Base-by-base conservation (phyloP, 2,329 filamentous ascomycete genomes). In the Epichloe baconii region DNA sequence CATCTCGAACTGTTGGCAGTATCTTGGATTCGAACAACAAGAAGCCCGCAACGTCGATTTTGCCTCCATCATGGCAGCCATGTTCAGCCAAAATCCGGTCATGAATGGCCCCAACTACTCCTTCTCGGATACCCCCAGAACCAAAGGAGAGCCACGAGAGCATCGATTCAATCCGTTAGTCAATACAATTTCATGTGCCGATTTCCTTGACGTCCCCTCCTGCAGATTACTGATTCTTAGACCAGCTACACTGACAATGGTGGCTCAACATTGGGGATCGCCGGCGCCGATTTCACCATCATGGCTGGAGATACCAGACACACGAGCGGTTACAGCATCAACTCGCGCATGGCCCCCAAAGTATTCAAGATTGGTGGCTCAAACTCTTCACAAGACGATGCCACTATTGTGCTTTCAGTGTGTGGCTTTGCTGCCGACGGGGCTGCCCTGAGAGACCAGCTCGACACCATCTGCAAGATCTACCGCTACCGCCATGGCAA, bases 401-500 rank as follows among this genome's bases (percentile, higher is more conserved):
- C 88, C 49, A 86, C 82, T 50, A 86, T 98, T 62, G 80, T 97
- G 15, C 79, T 98, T 47, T 94, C 90, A 2, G 91, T 98, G 0
- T 91, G 95, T 43, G 93, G 93, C 45, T 98, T 96, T 66, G 88
- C 90, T 14, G 93, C 93, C 56, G 93, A 98, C 68, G 93, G 93
- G 54, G 83, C 90, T 62, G 91, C 93, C 37, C 77, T 98, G 60
- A 91, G 93, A 71, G 91, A 97, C 72, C 86, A 88, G 57, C 80
- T 97, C 57, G 91, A 97, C 67, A 84, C 88, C 56, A 82, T 95
- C 64, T 93, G 94, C 76, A 97, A 95, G 77, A 95, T 97, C 85
- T 97, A 97, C 80, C 87, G 86, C 63, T 96, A 96, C 76, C 89
- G 94, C 68, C 91, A 97, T 69, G 88, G 88, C 70, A 98, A 97